Base-by-base conservation (phyloP, 208 protist genomes). In the Trypanosoma lewisi region DNA sequence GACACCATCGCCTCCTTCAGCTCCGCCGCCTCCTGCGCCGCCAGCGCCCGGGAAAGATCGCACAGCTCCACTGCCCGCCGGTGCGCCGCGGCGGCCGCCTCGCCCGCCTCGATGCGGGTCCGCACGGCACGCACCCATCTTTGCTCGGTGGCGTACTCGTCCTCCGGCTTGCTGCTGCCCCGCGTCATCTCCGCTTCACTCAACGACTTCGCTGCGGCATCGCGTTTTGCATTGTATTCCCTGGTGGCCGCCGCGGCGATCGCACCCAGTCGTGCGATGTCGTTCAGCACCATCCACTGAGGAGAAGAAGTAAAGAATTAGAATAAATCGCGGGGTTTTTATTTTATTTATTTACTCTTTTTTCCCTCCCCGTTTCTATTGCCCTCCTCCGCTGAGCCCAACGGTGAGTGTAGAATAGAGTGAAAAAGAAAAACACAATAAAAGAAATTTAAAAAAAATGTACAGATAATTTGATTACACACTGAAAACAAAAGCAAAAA, bases 391-490 rank as follows among this genome's bases (percentile, higher is more conserved):
- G n/a, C n/a, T n/a, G n/a, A n/a, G n/a, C n/a, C n/a, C n/a, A n/a
- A n/a, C n/a, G n/a, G n/a, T n/a, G 8, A 23, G 28, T 47, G 12
- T 23, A 70, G 57, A 54, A 37, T n/a, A 39, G 49, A 62, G 59
- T 45, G 58, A 50, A 66, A 3, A 49, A 49, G 36, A 53, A 52
- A 28, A 3, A 27, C 2, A 48, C 8, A 47, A 60, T 48, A 5
- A n/a, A 28, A 11, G 23, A 4, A 11, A 44, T 30, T 16, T n/a
- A 48, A 27, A 47, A 60, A 17, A 47, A 47, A 9, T 55, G 33
- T 34, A 4, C 5, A 49, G 19, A 47, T 21, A 6, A 31, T 11
- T 23, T 51, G 5, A 27, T 7, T 2, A 49, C 3, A 60, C 14
- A 17, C 2, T 5, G 28, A 17, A 28, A 47, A n/a, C 14, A 17